Evolutionary conservation across 306 rosid genomes (phyloP).

Genomic region (Sphenostylis stenocarpa): DNA sequence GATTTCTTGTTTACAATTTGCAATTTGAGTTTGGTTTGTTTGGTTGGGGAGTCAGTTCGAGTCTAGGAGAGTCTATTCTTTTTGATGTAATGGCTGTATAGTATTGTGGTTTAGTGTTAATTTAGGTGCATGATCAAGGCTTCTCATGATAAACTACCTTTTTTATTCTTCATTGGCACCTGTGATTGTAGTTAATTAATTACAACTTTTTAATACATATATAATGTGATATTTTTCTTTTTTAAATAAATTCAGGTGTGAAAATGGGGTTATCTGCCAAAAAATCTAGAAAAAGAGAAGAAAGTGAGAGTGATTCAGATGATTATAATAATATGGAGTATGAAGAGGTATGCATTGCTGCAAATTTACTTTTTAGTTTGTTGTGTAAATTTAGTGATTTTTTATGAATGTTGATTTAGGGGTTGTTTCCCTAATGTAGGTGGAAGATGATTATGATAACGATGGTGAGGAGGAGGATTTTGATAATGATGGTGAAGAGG

Average conservation of each 20-base stretch:
- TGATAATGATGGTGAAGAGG: conserved; percentile 7
- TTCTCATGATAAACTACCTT: background rate
- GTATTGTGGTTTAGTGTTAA: background rate
- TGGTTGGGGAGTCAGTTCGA: no score
- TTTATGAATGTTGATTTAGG: conserved; percentile 19
- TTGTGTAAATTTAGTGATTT: background rate
- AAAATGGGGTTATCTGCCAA: conserved; percentile 49
- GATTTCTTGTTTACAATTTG: no score
- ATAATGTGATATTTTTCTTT: background rate
- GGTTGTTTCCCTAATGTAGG: conserved; percentile 36
- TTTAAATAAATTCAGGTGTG: conserved; percentile 8
- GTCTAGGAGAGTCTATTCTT: no score
- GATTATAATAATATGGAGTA: conserved; percentile 39
- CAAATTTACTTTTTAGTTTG: background rate
- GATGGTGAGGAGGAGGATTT: conserved; percentile 21
- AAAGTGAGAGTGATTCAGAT: conserved; percentile 41
- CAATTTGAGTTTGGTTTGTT: no score
- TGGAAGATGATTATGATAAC: conserved; percentile 36
- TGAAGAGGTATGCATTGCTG: conserved; percentile 34
- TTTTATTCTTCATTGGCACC: background rate
- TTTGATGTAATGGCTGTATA: background rate
- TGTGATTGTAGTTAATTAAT: background rate
- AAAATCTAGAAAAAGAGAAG: conserved; percentile 33
- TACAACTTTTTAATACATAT: background rate
- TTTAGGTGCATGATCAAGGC: background rate